A percentile compares a stretch with the other conserved stretches of the same genome.
phyloP scores from a whole-genome alignment of 2,329 filamentous ascomycete species.

The Lachnellula cervina region DNA sequence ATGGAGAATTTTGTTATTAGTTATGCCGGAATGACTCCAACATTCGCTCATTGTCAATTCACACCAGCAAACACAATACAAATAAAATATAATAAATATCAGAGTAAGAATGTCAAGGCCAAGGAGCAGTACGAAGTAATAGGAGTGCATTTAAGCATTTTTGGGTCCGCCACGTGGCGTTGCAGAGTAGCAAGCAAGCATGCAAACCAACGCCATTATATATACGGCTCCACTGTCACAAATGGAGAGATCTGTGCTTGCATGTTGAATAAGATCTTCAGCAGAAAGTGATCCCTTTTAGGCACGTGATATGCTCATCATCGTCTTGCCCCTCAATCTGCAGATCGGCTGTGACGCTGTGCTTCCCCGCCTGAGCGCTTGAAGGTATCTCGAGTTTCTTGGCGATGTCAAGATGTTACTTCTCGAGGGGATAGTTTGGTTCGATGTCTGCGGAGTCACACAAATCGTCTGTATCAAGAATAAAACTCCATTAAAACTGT shows the following conservation, averaged over 20 bases:
- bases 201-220: constrained; percentile 1
- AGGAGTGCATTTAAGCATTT: background rate
- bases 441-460: too few relatives aligned
- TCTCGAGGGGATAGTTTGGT: background rate
- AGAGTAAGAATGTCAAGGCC: constrained; percentile 4
- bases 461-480: too few relatives aligned
- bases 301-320: constrained; percentile 3
- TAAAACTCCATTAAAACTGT: too few relatives aligned
- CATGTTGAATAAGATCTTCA: background rate
- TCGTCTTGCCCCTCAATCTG: background rate
- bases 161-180: constrained; percentile 12
- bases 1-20: background rate
- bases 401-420: background rate
- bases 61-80: background rate
- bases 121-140: background rate
- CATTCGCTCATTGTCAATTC: constrained; percentile 1
- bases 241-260: background rate
- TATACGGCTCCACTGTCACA: constrained; percentile 3
- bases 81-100: background rate
- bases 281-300: background rate
- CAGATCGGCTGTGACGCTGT: background rate
- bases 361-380: background rate
- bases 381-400: background rate
- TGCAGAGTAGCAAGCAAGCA: background rate
- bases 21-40: background rate